A percentile compares a stretch with the other conserved stretches of the same genome.
phyloP scores from a whole-genome alignment of 257 asterid species.

The Parsonsia alboflavescens region DNA sequence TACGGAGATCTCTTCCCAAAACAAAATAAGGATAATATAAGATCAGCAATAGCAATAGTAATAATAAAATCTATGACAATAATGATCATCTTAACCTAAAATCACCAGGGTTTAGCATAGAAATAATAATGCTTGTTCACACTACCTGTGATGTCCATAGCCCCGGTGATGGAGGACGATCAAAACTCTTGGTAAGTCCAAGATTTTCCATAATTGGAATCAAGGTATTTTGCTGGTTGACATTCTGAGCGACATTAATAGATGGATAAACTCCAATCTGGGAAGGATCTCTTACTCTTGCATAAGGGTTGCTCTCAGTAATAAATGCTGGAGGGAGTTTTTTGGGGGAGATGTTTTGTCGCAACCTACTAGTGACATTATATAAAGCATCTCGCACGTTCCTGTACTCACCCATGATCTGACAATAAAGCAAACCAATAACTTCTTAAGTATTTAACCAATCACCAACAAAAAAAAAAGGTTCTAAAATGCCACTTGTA shows the following conservation, averaged over 20 bases:
- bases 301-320: conserved; percentile 33
- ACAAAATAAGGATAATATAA: background rate
- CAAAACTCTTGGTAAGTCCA: conserved; percentile 33
- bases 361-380: conserved; percentile 56
- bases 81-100: background rate
- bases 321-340: conserved; percentile 26
- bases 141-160: conserved; percentile 38
- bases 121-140: background rate
- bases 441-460: background rate
- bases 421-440: conserved; percentile 20
- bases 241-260: conserved; percentile 29
- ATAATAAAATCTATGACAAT: background rate
- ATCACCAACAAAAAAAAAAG: background rate
- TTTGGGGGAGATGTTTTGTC: conserved; percentile 39
- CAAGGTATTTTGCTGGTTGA: conserved; percentile 34
- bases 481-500: background rate
- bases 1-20: background rate
- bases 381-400: conserved; percentile 61
- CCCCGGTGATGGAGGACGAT: conserved; percentile 28
- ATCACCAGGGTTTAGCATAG: background rate
- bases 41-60: background rate
- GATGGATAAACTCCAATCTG: conserved; percentile 35
- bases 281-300: conserved; percentile 36
- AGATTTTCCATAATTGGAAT: conserved; percentile 42
- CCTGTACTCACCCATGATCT: conserved; percentile 65